Percentiles rank a stretch among this genome's conserved stretches.
These are phyloP conservation scores for Musa beccarii DNA, from an alignment of 176 grass and related monocot species.

Conservation along the genomic window DNA sequence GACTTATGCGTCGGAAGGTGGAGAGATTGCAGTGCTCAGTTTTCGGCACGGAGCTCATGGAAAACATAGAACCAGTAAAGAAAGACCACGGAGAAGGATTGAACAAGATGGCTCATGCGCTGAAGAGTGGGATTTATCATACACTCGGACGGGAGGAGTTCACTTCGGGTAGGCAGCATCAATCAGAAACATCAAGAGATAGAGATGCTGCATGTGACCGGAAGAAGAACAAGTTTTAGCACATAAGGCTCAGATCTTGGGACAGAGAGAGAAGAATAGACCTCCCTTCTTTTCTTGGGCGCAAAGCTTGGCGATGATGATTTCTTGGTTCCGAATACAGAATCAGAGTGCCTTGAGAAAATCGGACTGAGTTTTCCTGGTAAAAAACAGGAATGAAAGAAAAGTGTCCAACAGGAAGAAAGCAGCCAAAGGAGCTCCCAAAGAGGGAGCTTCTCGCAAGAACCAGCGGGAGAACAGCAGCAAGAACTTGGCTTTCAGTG, in stretches of 20 bases:
- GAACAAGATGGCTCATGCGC: constrained; percentile 82
- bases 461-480: not conserved
- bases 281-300: no score
- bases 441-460: not conserved
- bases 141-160: constrained; percentile 83
- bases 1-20: not conserved
- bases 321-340: not conserved
- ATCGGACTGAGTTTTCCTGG: not conserved
- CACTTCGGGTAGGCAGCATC: constrained; percentile 94
- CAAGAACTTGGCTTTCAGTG: not conserved
- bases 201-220: constrained; percentile 35
- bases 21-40: not conserved
- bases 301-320: not conserved
- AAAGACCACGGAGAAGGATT: constrained; percentile 98
- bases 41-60: constrained; percentile 51
- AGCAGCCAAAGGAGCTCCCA: not conserved
- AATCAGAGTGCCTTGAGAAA: not conserved
- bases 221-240: not conserved
- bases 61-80: constrained; percentile 99
- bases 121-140: constrained; percentile 93
- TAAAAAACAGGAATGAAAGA: not conserved
- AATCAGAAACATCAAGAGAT: constrained; percentile 50
- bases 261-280: not conserved
- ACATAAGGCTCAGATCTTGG: not conserved
- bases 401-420: not conserved